These are phyloP conservation scores for Sapria himalayana DNA, from an alignment of 345 rosid species.

Conservation along the genomic window DNA sequence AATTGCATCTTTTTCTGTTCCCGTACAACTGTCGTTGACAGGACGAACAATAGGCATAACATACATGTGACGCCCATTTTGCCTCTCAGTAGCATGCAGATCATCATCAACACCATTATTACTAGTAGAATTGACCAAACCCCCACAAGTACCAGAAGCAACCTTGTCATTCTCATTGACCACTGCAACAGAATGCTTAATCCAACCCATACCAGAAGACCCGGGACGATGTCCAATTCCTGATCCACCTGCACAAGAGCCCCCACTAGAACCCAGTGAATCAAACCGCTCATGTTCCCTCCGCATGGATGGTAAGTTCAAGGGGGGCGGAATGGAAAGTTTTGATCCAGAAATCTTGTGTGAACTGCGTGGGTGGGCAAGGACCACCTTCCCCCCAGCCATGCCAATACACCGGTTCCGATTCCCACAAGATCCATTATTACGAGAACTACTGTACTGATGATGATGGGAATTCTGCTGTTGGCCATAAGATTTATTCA, in stretches of 20 bases:
- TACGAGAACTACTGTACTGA: constrained; percentile 13
- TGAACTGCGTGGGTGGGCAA: constrained; percentile 78
- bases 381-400: constrained; percentile 72
- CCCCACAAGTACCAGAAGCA: constrained; percentile 10
- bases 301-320: constrained; percentile 83
- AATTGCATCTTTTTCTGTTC: constrained; percentile 48
- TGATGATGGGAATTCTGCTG: constrained; percentile 25
- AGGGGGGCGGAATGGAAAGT: constrained; percentile 97
- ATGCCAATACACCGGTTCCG: constrained; percentile 22
- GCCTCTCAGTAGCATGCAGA: constrained; percentile 21
- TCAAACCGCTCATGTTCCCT: constrained; percentile 84
- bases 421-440: constrained; percentile 25
- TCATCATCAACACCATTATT: constrained; percentile 18
- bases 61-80: constrained; percentile 23
- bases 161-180: constrained; percentile 55
- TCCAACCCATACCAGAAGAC: constrained; percentile 81
- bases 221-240: constrained; percentile 60
- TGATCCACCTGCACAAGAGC: constrained; percentile 43
- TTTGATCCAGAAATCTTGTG: constrained; percentile 70
- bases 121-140: constrained; percentile 8
- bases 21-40: too few species aligned
- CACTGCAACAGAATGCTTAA: constrained; percentile 39
- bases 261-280: constrained; percentile 38
- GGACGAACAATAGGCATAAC: constrained; percentile 29
- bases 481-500: constrained; percentile 84